Base-by-base conservation (phyloP, 2,329 filamentous ascomycete genomes). In the Xylaria sp. region DNA sequence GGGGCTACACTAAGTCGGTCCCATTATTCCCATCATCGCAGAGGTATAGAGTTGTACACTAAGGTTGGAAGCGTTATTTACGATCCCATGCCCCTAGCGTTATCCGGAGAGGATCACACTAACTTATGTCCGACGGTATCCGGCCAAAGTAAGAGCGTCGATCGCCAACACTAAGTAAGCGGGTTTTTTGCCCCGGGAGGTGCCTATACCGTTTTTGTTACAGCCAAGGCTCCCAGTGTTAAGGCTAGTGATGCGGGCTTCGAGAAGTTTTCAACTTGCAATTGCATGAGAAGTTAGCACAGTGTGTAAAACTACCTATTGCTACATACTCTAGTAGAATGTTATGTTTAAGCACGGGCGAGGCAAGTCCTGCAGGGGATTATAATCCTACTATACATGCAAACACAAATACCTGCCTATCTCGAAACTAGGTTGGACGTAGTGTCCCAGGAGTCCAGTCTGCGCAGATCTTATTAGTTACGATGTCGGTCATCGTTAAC, bases 11-110 rank as follows among this genome's bases (percentile, higher is more conserved):
- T 39, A 39, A 39, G 36, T 39, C 36, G 9, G 20, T 25, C 7
- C 41, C 57, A 36, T 36, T 20, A 32, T 32, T 25, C 34, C 36
- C 12, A 34, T 59, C 56, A 59, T 59, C 41, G 56, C 5, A 58
- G 23, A 13, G 12, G 20, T 20, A 23, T 23, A 23, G n/a, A 45
- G n/a, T 45, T 45, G 41, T 45, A 30, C 41, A 46, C n/a, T 45
- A 48, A 23, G n/a, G 12, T 20, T 34, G 1, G 15, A 57, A 30
- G 34, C 34, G 50, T 55, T 32, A 55, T 36, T 32, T 55, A 36
- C 28, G 4, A 23, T 7, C 12, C 50, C 50, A 55, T 34, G 28
- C 30, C 20, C 10, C 20, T 50, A 12, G 12, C 23, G 46, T 23
- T 50, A 50, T 50, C 50, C 36, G 3, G 46, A n/a, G 23, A n/a